These are phyloP conservation scores for Phylloporus rhodoxanthus DNA, from an alignment of 768 basidiomycete species.

Conservation along the genomic window DNA sequence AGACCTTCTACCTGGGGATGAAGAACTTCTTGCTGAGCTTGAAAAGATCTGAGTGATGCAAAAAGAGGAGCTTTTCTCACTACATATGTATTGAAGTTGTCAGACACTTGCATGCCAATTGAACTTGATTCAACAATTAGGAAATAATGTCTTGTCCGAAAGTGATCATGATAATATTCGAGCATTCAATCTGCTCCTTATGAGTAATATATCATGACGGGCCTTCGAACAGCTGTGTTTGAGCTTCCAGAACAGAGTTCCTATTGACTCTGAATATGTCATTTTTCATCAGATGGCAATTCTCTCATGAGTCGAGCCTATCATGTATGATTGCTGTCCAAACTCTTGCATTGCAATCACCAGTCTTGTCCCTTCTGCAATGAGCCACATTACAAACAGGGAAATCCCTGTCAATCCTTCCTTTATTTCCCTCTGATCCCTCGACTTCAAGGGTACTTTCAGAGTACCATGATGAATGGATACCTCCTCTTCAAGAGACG, in stretches of 20 bases:
- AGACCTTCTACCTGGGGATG: background rate
- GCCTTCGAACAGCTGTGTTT: background rate
- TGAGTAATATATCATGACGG: background rate
- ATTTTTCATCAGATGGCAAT: background rate
- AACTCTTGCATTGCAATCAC: background rate
- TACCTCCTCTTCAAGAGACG: conserved; percentile 35
- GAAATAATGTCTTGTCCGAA: background rate
- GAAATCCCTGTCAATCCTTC: background rate
- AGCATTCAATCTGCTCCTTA: background rate
- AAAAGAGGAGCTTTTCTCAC: background rate
- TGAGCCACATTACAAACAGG: background rate
- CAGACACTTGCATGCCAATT: background rate
- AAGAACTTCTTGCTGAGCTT: background rate
- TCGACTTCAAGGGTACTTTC: background rate
- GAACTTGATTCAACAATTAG: too few species aligned
- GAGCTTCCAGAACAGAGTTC: too few species aligned
- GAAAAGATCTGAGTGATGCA: background rate
- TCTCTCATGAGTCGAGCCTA: background rate
- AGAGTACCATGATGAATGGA: conserved; percentile 24
- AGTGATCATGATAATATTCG: background rate
- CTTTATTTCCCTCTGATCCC: background rate
- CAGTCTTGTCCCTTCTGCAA: background rate
- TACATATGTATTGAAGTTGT: background rate
- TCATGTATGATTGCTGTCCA: background rate
- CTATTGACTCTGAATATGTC: background rate